Conservation (phyloP, 192 early-diverging fungal species). For the Backusella morwellensis region DNA sequence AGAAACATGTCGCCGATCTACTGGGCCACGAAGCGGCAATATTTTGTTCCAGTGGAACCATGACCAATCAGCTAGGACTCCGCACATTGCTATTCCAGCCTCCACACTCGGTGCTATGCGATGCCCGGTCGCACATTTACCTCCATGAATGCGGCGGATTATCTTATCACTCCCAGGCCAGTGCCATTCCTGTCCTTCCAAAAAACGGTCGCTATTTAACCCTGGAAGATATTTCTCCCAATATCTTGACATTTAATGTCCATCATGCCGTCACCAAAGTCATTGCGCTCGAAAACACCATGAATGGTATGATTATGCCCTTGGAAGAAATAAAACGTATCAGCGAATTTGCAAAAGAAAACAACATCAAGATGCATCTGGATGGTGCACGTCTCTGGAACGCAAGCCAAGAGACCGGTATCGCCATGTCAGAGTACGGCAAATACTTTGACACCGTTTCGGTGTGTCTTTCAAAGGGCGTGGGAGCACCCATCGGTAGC, state of each 20-base stretch:
- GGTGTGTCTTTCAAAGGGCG: constrained; percentile 89
- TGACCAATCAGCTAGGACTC: constrained; percentile 84
- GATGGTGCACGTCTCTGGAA: constrained; percentile 96
- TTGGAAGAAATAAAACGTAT: constrained; percentile 75
- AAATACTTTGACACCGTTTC: constrained; percentile 78
- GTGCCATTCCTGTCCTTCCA: constrained; percentile 64
- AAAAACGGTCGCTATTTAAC: constrained; percentile 62
- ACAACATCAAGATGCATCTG: constrained; percentile 73
- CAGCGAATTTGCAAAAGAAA: constrained; percentile 46
- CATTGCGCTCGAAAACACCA: constrained; percentile 87
- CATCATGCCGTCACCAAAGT: constrained; percentile 70
- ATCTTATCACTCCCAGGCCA: constrained; percentile 74
- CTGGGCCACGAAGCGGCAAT: constrained; percentile 78
- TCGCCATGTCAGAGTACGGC: constrained; percentile 68
- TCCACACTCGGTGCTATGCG: constrained; percentile 77
- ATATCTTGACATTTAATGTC: constrained; percentile 43
- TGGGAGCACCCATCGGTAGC: constrained; percentile 92
- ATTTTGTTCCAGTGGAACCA: constrained; percentile 80
- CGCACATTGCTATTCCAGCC: constrained; percentile 69
- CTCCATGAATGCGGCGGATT: constrained; percentile 83
- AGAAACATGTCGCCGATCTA: constrained; percentile 62
- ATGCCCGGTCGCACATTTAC: constrained; percentile 76
- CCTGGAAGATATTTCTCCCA: constrained; percentile 51
- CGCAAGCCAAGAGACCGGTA: constrained; percentile 67
- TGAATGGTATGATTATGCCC: constrained; percentile 84